phyloP scores from a whole-genome alignment of 352 stramenopile genomes.

The Phytophthora melonis region DNA sequence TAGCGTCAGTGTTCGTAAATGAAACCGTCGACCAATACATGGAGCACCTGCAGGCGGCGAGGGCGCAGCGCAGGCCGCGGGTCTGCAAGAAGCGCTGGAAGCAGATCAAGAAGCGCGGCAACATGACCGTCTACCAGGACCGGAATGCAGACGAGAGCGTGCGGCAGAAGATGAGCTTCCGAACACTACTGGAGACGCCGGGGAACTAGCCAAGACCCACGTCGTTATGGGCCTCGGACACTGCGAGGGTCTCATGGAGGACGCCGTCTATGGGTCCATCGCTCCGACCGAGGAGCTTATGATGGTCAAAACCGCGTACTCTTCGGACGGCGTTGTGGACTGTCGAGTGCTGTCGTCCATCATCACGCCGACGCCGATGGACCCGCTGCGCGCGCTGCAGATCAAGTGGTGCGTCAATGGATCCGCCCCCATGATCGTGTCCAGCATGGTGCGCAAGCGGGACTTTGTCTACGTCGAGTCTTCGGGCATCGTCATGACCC shows the following conservation, averaged over 20 bases:
- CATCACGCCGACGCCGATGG: constrained; percentile 31
- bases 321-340: constrained; percentile 58
- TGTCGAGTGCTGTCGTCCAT: constrained; percentile 51
- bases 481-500: constrained; percentile 44
- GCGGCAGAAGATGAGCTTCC: constrained; percentile 39
- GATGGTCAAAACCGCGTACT: constrained; percentile 63
- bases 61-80: constrained; percentile 11
- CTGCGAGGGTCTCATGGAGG: constrained; percentile 52
- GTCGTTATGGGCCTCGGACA: constrained; percentile 46
- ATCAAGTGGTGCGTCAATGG: constrained; percentile 66
- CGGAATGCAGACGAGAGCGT: constrained; percentile 27
- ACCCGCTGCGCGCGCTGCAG: constrained; percentile 50
- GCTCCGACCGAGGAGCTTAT: constrained; percentile 56
- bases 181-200: constrained; percentile 33
- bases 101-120: constrained; percentile 39
- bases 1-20: constrained; percentile 37
- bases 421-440: constrained; percentile 44
- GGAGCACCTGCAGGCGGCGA: constrained; percentile 27
- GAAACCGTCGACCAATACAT: constrained; percentile 48
- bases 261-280: constrained; percentile 65
- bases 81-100: constrained; percentile 45
- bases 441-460: constrained; percentile 53
- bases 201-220: constrained; percentile 36
- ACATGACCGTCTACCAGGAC: constrained; percentile 44
- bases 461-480: constrained; percentile 66